Conservation (phyloP, 2,329 filamentous ascomycete genomes). For the Aspergillus piperis region DNA sequence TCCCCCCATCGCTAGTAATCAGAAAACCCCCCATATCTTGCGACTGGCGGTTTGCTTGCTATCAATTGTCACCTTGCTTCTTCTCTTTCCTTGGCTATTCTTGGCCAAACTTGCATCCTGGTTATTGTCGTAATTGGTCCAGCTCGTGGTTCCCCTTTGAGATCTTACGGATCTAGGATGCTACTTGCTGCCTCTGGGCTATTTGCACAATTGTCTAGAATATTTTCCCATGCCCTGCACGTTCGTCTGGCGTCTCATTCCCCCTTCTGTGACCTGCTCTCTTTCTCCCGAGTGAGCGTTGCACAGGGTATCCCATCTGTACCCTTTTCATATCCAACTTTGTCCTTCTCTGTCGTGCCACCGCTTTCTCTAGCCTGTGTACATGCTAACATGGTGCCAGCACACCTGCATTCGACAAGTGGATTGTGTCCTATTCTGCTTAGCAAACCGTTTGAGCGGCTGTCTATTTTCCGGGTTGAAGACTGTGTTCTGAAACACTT, state of each 20-base stretch:
- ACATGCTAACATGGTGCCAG: conserved; percentile 7
- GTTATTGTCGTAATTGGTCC: conserved; percentile 3
- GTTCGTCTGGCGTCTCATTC: not conserved
- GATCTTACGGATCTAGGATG: not conserved
- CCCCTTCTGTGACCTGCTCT: not conserved
- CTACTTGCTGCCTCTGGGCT: not conserved
- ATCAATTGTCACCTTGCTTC: not conserved
- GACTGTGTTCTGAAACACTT: conserved; percentile 1
- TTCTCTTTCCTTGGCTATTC: not conserved
- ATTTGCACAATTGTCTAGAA: not conserved
- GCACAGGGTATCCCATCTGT: not conserved
- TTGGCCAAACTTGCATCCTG: not conserved
- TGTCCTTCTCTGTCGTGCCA: not conserved
- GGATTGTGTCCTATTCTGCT: not conserved
- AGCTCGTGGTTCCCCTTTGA: not conserved
- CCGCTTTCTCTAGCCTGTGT: not conserved
- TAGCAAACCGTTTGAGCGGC: not conserved
- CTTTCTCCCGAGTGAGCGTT: not conserved
- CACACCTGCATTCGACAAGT: not conserved
- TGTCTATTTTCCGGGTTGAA: not conserved
- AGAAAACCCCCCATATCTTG: not conserved
- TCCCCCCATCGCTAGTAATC: not conserved
- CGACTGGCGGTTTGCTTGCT: not conserved
- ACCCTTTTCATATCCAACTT: not conserved
- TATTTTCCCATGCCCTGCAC: not conserved